These are phyloP conservation scores for Fusarium sp. DNA, from an alignment of 2,329 filamentous ascomycete genomes.

Conservation along the genomic window DNA sequence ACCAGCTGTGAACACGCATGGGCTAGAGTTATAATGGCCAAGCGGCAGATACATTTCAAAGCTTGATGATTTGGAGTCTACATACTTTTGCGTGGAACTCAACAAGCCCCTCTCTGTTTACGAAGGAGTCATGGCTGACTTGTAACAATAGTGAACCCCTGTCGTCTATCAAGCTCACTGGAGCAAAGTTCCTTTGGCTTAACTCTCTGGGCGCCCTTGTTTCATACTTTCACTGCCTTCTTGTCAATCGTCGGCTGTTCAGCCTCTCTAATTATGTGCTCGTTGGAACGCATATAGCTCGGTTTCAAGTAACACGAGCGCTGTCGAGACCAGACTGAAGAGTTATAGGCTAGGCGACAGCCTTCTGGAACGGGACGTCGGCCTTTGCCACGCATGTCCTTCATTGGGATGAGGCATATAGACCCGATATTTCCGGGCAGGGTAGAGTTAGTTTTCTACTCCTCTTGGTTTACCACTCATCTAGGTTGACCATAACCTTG, in stretches of 20 bases:
- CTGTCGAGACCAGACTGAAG: neutral
- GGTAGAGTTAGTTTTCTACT: neutral
- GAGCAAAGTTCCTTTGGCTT: neutral
- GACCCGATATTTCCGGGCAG: neutral
- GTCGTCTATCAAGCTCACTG: neutral
- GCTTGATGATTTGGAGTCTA: neutral
- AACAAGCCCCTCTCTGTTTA: neutral
- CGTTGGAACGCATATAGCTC: slow-evolving; percentile 3
- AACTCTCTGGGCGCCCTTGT: neutral
- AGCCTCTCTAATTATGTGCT: neutral
- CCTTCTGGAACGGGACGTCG: slow-evolving; percentile 1
- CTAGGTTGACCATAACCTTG: neutral
- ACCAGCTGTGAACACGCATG: neutral
- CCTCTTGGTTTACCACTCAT: neutral
- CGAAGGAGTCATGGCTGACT: neutral
- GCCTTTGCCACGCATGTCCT: neutral
- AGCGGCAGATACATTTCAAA: slow-evolving; percentile 3
- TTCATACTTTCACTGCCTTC: neutral
- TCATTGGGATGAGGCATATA: neutral
- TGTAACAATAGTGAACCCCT: neutral
- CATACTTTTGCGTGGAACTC: neutral
- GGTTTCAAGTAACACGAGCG: neutral
- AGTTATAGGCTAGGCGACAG: slow-evolving; percentile 1
- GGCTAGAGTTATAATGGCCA: neutral
- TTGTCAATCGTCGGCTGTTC: neutral